Evolutionary conservation across 2,329 filamentous ascomycete genomes (phyloP), one percentile per base, ranked within the genome.

Genomic region (Epichloe aotearoae): DNA sequence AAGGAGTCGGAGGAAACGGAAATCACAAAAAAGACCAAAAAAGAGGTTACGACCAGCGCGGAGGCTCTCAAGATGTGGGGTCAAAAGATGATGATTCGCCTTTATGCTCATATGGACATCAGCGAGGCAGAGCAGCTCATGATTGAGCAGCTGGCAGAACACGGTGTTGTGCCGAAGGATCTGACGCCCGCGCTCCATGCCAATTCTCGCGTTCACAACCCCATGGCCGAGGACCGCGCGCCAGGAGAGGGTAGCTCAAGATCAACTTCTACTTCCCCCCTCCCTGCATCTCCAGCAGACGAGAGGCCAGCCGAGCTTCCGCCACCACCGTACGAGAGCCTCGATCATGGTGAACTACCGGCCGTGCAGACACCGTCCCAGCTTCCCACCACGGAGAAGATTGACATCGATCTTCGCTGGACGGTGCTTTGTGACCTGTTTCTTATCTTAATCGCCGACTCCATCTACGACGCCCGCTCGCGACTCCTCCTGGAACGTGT

Each of bases 61-160:
- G 93, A 96, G 65, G 79, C 83, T 37, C 84, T 87, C 71, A 85
- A 85, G 66, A 96, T 96, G 86, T 98, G 91, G 91, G 83, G 86
- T 51, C 93, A 98, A 66, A 66, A 94, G 71, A 95, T 95, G 77
- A 98, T 98, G 90, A 82, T 96, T 53, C 82, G 91, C 23, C 66
- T 98, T 12, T 98, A 97, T 65, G 73, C 81, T 12, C 93, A 98
- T 67, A 98, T 98, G 93, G 93, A 98, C 53, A 94, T 98, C 61
- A 89, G 83, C 61, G 74, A 84, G 20, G 83, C 80, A 14, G 93
- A 98, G 68, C 93, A 98, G 71, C 75, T 98, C 65, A 98, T 98
- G 93, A 96, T 98, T 58, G 93, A 98, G 69, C 93, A 98, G 67
- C 74, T 98, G 52, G 84, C 87, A 12, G 86, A 93, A 52, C 93